Evolutionary conservation across 805 yeast genomes (phyloP), one percentile per base, ranked within the genome.

Genomic region (Cyberlindnera mississippiensis): DNA sequence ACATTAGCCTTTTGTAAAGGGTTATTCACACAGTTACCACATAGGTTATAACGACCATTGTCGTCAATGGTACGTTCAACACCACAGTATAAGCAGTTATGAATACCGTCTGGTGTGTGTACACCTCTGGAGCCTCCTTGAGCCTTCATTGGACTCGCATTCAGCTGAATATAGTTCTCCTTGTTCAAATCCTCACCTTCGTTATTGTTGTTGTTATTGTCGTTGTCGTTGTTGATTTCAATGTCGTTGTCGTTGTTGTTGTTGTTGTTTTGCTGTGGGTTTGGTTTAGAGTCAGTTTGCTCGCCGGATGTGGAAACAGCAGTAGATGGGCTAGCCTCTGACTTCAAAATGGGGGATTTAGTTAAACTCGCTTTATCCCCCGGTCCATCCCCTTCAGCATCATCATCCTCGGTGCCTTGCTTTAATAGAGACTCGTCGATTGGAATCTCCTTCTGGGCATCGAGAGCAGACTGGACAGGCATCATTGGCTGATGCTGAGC

Each of bases 1-100:
- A 55, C 56, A 33, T 52, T 51, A 26, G 45, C 49, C 41, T 49
- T 48, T 35, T 52, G 46, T 20, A 46, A 40, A n/a, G 59, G 59
- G 40, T 56, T 48, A 9, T 38, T 44, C 10, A 56, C 57, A 50
- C 61, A 55, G 41, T 50, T 51, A 4, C 50, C 56, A 45, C 59
- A 55, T 14, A 53, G 31, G 40, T 55, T 51, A 35, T 53, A 56
- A 16, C 58, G 55, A 15, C 59, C 60, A 33, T 55, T 55, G 33
- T 56, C 60, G n/a, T 53, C 44, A 18, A 55, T 46, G 16, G 48
- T 38, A 18, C 56, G 49, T 15, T 45, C 46, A 9, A 49, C 52
- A 33, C 55, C 58, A 39, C 60, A 56, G 45, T 53, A 55, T 13
- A 53, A 22, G 39, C 60, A 56, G 35, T 37, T 33, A 19, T 44